Evolutionary conservation across 2,329 filamentous ascomycete species (phyloP), one percentile per base, ranked within the genome.

Genomic region (Alternaria ethzedia): DNA sequence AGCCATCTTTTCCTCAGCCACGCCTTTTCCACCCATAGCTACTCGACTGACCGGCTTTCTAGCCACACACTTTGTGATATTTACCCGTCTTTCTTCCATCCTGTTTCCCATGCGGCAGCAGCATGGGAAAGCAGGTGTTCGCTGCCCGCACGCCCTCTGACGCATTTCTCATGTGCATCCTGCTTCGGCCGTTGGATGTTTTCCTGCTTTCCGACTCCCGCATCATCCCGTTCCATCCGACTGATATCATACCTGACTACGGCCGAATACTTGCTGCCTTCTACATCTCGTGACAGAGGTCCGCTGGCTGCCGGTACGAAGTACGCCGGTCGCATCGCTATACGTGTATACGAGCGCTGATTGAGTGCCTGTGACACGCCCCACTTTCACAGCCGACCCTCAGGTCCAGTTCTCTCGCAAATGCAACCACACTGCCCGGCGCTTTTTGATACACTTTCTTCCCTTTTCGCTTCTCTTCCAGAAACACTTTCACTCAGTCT

Each of bases 1-100:
- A 36, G 51, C 61, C 61, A 63, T 52, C 49, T 52, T 52, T 41
- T 25, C 44, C 20, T 60, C 61, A 63, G 61, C 61, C 61, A 63
- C 61, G 21, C 44, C 17, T 41, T 41, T 41, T 41, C 36, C 36
- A 41, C 15, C 32, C 12, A 57, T 13, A 32, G 43, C 54, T 57
- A 30, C 26, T 50, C 45, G 21, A 30, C 20, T 26, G 41, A 64
- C 23, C 36, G 46, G 13, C 26, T 26, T 30, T 23, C 28, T 17
- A 36, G 30, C 49, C 49, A 52, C 49, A 36, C 20, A 12, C 3
- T 25, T 9, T 25, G 32, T 3, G 17, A 8, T 41, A 28, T 8
- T 44, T 28, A 21, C 41, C 52, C 52, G 36, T 54, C 21, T 13
- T 54, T 20, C 17, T 6, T 17, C 25, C 15, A 26, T 44, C 32